Conservation (phyloP, 2,329 filamentous ascomycete species). For the Shiraia sp. region DNA sequence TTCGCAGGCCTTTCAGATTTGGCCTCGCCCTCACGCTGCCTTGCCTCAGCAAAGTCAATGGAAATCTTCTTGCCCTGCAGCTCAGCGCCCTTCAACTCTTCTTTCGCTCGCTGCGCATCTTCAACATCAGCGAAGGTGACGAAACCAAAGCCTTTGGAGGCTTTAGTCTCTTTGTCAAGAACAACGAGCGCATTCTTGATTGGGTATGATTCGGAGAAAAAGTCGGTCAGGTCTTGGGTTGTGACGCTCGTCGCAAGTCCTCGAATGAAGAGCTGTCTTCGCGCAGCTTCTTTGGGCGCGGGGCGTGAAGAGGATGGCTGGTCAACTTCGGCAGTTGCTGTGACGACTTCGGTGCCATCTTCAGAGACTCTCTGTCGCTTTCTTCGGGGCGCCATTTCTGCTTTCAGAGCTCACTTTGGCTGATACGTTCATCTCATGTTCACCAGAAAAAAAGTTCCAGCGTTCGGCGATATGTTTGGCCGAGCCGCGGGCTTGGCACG, state of each 20-base stretch:
- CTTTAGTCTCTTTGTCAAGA: conserved; percentile 79
- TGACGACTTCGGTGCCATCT: conserved; percentile 40
- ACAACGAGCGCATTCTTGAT: conserved; percentile 97
- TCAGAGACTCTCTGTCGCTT: conserved; percentile 48
- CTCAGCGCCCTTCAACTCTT: conserved; percentile 76
- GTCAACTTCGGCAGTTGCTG: conserved; percentile 29
- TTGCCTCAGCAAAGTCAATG: conserved; percentile 84
- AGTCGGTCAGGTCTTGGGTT: conserved; percentile 78
- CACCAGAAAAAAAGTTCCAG: conserved; percentile 5
- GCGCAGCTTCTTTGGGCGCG: conserved; percentile 47
- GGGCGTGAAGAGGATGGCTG: conserved; percentile 14
- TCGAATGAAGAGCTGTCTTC: conserved; percentile 75
- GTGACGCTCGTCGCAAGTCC: conserved; percentile 79
- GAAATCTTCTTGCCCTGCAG: conserved; percentile 81
- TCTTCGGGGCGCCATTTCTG: conserved; percentile 44
- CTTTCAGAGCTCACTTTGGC: background rate
- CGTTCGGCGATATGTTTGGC: conserved; percentile 1
- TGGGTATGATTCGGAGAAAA: conserved; percentile 92
- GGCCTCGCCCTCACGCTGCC: conserved; percentile 65
- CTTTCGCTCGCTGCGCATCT: conserved; percentile 79
- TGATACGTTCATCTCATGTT: background rate
- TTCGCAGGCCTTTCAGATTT: conserved; percentile 49
- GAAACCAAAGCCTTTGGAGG: conserved; percentile 91
- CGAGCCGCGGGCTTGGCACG: conserved; percentile 3
- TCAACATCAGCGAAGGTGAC: conserved; percentile 95